phyloP scores from a whole-genome alignment of 2,329 filamentous ascomycete genomes.

The Purpureocillium takamizusanense region DNA sequence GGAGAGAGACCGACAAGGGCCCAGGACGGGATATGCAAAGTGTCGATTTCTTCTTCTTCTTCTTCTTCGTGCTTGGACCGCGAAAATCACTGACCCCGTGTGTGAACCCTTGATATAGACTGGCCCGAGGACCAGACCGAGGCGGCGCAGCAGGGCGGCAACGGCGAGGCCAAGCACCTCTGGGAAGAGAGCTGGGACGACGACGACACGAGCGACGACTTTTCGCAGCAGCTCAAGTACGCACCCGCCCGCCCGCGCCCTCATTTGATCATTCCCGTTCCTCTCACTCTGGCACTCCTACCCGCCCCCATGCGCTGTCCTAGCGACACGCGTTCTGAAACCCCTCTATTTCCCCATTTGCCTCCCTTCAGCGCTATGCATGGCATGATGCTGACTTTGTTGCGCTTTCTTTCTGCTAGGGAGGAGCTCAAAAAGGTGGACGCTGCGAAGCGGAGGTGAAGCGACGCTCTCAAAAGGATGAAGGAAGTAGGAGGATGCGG shows the following conservation, averaged over 20 bases:
- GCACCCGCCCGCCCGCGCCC: slow-evolving; percentile 16
- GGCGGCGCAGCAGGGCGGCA: slow-evolving; percentile 51
- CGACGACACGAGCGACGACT: slow-evolving; percentile 93
- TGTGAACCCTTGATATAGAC: too few relatives aligned
- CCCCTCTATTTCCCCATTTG: neutral
- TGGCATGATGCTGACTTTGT: slow-evolving; percentile 9
- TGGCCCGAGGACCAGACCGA: slow-evolving; percentile 91
- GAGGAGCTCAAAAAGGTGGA: slow-evolving; percentile 95
- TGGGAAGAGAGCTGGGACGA: slow-evolving; percentile 99
- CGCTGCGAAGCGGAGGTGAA: slow-evolving; percentile 55
- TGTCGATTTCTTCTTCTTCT: too few relatives aligned
- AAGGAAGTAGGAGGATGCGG: slow-evolving; percentile 8
- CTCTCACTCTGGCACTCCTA: too few relatives aligned
- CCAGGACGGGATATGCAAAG: too few relatives aligned
- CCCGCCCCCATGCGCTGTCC: too few relatives aligned
- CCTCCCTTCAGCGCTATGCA: neutral
- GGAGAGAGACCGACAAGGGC: too few relatives aligned
- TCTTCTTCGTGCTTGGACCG: too few relatives aligned
- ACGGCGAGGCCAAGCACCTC: slow-evolving; percentile 64
- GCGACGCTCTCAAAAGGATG: slow-evolving; percentile 8
- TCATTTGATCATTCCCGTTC: too few relatives aligned
- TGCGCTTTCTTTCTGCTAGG: slow-evolving; percentile 35
- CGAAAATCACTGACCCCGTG: too few relatives aligned
- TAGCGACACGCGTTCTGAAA: too few relatives aligned
- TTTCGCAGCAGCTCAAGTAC: slow-evolving; percentile 87